Evolutionary conservation across 148 eudicot species (phyloP).

Genomic region (Camellia granthamiana): DNA sequence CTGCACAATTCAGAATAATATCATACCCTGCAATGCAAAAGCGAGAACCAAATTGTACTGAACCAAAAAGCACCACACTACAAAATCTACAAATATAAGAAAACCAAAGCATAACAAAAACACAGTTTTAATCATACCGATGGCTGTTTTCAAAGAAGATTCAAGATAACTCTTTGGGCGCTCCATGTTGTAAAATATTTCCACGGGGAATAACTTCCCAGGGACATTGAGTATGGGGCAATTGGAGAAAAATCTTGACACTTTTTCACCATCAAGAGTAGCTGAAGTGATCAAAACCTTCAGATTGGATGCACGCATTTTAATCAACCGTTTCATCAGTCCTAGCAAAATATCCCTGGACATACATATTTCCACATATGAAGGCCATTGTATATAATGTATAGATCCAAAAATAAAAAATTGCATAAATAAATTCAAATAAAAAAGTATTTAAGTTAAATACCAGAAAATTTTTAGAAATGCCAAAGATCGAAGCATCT

Average conservation of each 20-base stretch:
- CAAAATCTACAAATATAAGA: not conserved
- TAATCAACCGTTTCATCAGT: slow-evolving; percentile 72
- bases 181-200: slow-evolving; percentile 61
- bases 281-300: slow-evolving; percentile 92
- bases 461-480: not conserved
- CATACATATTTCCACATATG: not conserved
- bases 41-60: not conserved
- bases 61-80: slow-evolving; percentile 10
- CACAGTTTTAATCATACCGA: slow-evolving; percentile 43
- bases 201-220: slow-evolving; percentile 89
- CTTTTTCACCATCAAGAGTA: slow-evolving; percentile 96
- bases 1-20: slow-evolving; percentile 3
- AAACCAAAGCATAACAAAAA: not conserved
- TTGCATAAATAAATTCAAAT: too few relatives aligned
- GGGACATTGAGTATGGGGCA: slow-evolving; percentile 93
- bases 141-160: slow-evolving; percentile 62
- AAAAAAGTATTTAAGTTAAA: too few relatives aligned
- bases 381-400: too few relatives aligned
- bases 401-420: too few relatives aligned
- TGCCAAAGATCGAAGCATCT: not conserved
- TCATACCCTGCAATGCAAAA: slow-evolving; percentile 1
- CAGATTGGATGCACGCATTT: slow-evolving; percentile 53
- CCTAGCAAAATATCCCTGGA: slow-evolving; percentile 92
- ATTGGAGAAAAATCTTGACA: slow-evolving; percentile 72
- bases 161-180: slow-evolving; percentile 72